These are phyloP conservation scores for Colletotrichum orbiculare DNA, from an alignment of 2,329 filamentous ascomycete species.

Conservation along the genomic window DNA sequence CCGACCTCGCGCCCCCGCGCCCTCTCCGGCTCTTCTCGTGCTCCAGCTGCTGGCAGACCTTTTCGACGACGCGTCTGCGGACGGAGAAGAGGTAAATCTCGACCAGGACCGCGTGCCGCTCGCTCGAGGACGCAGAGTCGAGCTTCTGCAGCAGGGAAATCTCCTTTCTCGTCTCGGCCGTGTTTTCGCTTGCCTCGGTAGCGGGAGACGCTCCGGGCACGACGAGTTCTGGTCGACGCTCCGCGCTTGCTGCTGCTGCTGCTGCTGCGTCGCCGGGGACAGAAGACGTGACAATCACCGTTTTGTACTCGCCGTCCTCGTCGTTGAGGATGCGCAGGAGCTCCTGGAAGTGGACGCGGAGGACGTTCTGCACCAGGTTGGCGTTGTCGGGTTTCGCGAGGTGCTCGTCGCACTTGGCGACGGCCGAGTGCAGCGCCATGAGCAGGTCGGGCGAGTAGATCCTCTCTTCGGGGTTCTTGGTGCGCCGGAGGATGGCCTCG, in stretches of 20 bases:
- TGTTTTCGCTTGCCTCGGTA: not conserved
- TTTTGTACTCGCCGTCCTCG: constrained; percentile 19
- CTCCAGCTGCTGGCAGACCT: constrained; percentile 17
- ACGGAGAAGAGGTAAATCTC: constrained; percentile 26
- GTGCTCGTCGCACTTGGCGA: constrained; percentile 38
- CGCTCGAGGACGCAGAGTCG: constrained; percentile 23
- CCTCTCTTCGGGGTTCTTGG: constrained; percentile 19
- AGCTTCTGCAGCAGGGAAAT: constrained; percentile 23
- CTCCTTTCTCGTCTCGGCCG: constrained; percentile 6
- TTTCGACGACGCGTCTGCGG: constrained; percentile 21
- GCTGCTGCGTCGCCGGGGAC: not conserved
- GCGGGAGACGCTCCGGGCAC: not conserved
- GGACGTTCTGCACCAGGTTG: constrained; percentile 54
- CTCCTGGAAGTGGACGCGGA: constrained; percentile 62
- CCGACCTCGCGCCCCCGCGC: constrained; percentile 11
- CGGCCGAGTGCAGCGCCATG: constrained; percentile 12
- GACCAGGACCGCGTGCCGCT: constrained; percentile 22
- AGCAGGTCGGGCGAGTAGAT: constrained; percentile 28
- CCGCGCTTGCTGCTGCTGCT: not conserved
- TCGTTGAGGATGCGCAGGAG: constrained; percentile 59
- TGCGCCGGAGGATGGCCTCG: constrained; percentile 1
- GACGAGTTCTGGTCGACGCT: not conserved
- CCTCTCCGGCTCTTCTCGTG: not conserved
- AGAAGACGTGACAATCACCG: not conserved
- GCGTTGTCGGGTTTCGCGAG: constrained; percentile 42